A percentile compares a stretch with the other conserved stretches of the same genome.
Conservation (phyloP, 1,284 basidiomycete species). For the Tilletiopsis washingtonensis region DNA sequence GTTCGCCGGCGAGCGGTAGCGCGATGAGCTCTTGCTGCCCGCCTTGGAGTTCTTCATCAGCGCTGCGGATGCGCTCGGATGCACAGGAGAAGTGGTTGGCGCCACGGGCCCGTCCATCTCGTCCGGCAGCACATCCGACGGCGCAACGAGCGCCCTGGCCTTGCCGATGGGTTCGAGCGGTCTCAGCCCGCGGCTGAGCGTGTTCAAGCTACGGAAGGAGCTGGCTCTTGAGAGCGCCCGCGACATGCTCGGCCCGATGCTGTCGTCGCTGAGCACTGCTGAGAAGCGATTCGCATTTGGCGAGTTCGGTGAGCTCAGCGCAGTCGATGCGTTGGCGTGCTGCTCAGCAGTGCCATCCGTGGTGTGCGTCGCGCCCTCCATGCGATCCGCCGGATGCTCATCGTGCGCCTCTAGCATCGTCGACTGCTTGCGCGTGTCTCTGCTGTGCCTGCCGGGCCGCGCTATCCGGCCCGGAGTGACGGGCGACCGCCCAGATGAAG, state of each 20-base stretch:
- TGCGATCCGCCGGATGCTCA: conserved; percentile 5
- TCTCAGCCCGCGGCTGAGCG: conserved; percentile 20
- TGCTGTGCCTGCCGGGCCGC: not conserved
- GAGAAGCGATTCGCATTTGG: not conserved
- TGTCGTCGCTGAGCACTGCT: not conserved
- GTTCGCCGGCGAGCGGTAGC: conserved; percentile 7
- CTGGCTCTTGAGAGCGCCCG: conserved; percentile 25
- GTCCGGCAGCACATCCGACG: conserved; percentile 19
- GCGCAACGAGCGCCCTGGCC: conserved; percentile 28
- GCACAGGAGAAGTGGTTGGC: not conserved
- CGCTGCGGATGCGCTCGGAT: not conserved
- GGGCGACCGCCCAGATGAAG: not conserved
- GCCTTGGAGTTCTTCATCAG: not conserved
- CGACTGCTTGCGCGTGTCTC: not conserved
- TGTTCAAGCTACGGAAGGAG: conserved; percentile 27
- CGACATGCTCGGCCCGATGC: not conserved
- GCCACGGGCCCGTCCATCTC: not conserved
- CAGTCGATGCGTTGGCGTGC: too few species aligned
- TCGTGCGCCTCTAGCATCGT: conserved; percentile 7
- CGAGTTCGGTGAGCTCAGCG: too few species aligned
- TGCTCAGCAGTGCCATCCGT: not conserved
- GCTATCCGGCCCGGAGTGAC: not conserved
- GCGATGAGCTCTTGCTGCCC: not conserved
- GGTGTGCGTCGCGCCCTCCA: not conserved
- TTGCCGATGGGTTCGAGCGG: conserved; percentile 35